phyloP scores from a whole-genome alignment of 2,329 filamentous ascomycete genomes.

The Fusarium dimerum region DNA sequence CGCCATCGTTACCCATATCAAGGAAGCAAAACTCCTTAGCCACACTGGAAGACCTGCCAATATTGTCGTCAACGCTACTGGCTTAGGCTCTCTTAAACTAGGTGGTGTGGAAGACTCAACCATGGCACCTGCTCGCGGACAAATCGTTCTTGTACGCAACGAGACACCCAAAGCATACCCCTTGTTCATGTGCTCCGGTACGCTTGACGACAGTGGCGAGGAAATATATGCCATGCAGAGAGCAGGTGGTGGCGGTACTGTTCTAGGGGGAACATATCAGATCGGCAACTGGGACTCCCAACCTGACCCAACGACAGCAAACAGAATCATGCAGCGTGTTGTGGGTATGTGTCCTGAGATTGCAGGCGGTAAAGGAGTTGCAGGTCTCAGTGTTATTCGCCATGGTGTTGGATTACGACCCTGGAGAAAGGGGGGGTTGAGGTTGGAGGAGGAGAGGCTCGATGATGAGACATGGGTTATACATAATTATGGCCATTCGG shows the following conservation, averaged over 20 bases:
- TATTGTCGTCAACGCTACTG: conserved; percentile 71
- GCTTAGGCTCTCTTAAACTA: conserved; percentile 63
- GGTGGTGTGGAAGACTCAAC: conserved; percentile 67
- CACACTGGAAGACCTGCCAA: conserved; percentile 56
- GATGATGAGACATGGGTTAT: conserved; percentile 46
- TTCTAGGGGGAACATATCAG: conserved; percentile 76
- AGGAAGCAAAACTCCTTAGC: conserved; percentile 59
- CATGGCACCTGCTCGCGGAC: conserved; percentile 67
- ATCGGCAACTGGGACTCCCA: conserved; percentile 72
- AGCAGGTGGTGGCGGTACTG: conserved; percentile 69
- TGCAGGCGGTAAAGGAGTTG: conserved; percentile 61
- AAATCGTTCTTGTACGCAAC: conserved; percentile 76
- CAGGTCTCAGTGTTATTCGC: conserved; percentile 70
- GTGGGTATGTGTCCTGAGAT: conserved; percentile 62
- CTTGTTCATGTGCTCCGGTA: conserved; percentile 67
- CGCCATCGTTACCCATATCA: conserved; percentile 56
- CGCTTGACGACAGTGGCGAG: conserved; percentile 69
- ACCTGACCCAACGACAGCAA: conserved; percentile 70
- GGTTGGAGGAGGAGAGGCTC: conserved; percentile 64
- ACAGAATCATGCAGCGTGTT: conserved; percentile 73
- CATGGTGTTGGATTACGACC: conserved; percentile 78
- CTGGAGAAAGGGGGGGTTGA: conserved; percentile 66
- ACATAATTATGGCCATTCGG: conserved; percentile 71
- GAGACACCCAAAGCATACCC: conserved; percentile 50
- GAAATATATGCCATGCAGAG: conserved; percentile 75